Evolutionary conservation across 2,329 filamentous ascomycete species (phyloP), one percentile per base, ranked within the genome.

Genomic region (Diaporthe sp.): DNA sequence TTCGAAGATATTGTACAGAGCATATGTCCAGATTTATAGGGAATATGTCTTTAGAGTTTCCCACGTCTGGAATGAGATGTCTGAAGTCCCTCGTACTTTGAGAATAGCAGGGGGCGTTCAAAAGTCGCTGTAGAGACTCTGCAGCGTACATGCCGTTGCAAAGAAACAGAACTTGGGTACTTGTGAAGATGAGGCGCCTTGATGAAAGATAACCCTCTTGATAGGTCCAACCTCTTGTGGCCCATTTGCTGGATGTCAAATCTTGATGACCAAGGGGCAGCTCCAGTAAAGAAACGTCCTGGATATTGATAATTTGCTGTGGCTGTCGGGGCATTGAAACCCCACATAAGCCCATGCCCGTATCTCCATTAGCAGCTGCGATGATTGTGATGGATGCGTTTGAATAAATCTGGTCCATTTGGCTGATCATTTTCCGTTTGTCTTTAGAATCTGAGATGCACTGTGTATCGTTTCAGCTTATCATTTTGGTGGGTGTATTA

Each of bases 171-270:
- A 74, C 35, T 0, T 74, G 57, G 8, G 38, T 55, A 9, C 33
- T 58, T 0, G 72, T 71, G n/a, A 77, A 78, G 17, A 77, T 54
- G 17, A 78, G 35, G 33, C 71, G 67, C 4, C 73, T 68, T 12
- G 30, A 71, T n/a, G 73, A 73, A 19, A 77, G 71, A 38, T 13
- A 77, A 2, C 42, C 73, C 50, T 77, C 77, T 28, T 77, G 77
- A 35, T 75, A 77, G 3, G 77, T 78, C 77, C 77, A 78, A 7
- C 76, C 77, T 4, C 77, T 57, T 7, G 74, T 60, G n/a, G 70
- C 64, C 77, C 77, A 78, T 40, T 47, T 54, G 15, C 35, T 42
- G 4, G 9, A n/a, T 8, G 25, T 8, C 38, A 72, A 15, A 10
- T 17, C n/a, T 15, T 33, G 10, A 33, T 19, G 25, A 1, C 15